Base-by-base conservation (phyloP, 805 yeast species). In the Yarrowia sp. region DNA sequence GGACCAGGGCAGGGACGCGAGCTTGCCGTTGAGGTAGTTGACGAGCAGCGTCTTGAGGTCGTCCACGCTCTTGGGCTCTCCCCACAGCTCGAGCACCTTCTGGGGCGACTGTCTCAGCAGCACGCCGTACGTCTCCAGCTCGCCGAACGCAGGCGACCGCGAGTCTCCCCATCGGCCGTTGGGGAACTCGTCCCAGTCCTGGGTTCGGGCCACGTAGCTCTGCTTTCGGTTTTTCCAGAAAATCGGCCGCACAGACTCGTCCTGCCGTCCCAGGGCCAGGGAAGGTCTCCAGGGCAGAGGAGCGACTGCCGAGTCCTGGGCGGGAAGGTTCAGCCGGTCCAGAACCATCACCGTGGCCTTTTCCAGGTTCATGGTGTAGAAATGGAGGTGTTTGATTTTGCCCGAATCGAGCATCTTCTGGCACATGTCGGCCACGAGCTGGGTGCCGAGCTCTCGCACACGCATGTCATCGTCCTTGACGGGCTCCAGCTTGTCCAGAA, bases 81-180 rank as follows among this genome's bases (percentile, higher is more conserved):
- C 97, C 99, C 99, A 95, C 70, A 94, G 80, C 74, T 90, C 92
- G 41, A 87, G 80, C 0, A 97, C 92, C 77, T 87, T 88, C 71
- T 88, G 87, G 4, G 91, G 88, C 56, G 76, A 71, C 78, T 92
- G 97, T 78, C 97, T 86, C 73, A 93, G 85, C 75, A 92, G 82
- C 43, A 92, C 86, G 22, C 94, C 95, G 73, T 88, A 88, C 67
- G 90, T 83, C 77, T 91, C 97, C 69, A 92, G 83, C 72, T 91
- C 96, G 74, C 97, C 97, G 79, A 90, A 93, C 1, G 98, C 98
- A 5, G 99, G 99, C 52, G 98, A 95, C 70, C 97, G 84, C 3
- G 98, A 91, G 77, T 95, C 98, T 75, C 99, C 99, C 93, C 97
- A 95, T 81, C 99, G 85, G 70, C 99, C 99, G 78, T 94, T 95